A percentile compares a stretch with the other conserved stretches of the same genome.
These are phyloP conservation scores for Trichoderma atroviride DNA, from an alignment of 2,329 filamentous ascomycete genomes.

Conservation along the genomic window DNA sequence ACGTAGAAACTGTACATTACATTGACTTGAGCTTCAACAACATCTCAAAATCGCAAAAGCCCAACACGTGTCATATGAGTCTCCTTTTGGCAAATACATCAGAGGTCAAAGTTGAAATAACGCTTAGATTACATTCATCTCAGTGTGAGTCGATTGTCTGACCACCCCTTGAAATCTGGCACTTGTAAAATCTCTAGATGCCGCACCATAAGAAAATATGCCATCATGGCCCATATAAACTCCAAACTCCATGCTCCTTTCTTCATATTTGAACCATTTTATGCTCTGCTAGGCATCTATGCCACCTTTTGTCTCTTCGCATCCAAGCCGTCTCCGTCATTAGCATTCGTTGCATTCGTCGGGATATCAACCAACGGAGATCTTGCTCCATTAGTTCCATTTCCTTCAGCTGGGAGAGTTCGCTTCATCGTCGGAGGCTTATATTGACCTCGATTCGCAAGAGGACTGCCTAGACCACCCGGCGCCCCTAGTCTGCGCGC, in stretches of 20 bases:
- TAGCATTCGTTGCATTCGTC: constrained; percentile 43
- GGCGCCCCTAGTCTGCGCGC: constrained; percentile 63
- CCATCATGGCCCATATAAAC: constrained; percentile 2
- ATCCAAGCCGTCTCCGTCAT: constrained; percentile 42
- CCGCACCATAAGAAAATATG: background rate
- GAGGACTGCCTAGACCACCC: constrained; percentile 55
- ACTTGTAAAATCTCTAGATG: background rate
- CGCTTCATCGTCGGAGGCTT: constrained; percentile 63
- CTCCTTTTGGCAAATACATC: background rate
- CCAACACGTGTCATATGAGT: background rate
- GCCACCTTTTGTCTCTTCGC: constrained; percentile 56
- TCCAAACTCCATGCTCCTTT: constrained; percentile 21
- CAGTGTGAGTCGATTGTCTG: background rate
- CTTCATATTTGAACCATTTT: background rate
- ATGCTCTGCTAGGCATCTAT: constrained; percentile 29
- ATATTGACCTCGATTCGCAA: constrained; percentile 61
- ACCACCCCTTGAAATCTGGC: background rate
- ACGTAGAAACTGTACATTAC: background rate
- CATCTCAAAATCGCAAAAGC: background rate
- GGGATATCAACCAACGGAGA: constrained; percentile 56
- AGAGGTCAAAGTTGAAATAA: background rate
- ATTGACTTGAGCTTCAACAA: constrained; percentile 29
- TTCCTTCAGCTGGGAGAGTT: constrained; percentile 42
- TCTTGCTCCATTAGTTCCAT: constrained; percentile 36
- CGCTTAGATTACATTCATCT: background rate